phyloP scores from a whole-genome alignment of 2,329 filamentous ascomycete species.

The Calonectria ilicicola region DNA sequence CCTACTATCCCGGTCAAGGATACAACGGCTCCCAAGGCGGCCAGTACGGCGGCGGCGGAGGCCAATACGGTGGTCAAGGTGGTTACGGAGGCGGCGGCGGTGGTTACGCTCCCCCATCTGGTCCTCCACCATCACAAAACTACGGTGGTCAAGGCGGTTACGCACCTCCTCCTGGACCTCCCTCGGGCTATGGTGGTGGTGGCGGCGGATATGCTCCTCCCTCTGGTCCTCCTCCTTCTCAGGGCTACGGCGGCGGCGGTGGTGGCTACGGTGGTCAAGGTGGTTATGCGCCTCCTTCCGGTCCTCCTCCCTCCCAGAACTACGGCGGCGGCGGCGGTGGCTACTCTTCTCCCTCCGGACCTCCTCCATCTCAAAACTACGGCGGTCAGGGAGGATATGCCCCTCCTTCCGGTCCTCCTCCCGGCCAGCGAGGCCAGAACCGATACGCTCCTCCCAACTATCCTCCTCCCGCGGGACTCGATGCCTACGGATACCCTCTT shows the following conservation, averaged over 20 bases:
- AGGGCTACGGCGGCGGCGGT: conserved; percentile 13
- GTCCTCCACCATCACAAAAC: conserved; percentile 42
- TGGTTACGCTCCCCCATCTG: conserved; percentile 41
- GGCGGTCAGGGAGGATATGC: conserved; percentile 36
- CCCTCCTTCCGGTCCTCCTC: conserved; percentile 37
- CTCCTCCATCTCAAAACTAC: conserved; percentile 33
- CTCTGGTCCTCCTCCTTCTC: conserved; percentile 31
- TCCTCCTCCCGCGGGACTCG: conserved; percentile 56
- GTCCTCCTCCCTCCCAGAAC: conserved; percentile 34
- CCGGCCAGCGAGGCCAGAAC: conserved; percentile 38
- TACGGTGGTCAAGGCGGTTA: conserved; percentile 21
- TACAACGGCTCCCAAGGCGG: conserved; percentile 50
- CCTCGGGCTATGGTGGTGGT: not conserved
- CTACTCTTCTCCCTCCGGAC: conserved; percentile 37
- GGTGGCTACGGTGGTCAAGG: conserved; percentile 7
- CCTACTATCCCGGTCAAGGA: conserved; percentile 56
- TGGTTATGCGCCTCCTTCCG: conserved; percentile 37
- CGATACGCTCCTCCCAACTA: conserved; percentile 49
- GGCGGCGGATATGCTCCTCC: not conserved
- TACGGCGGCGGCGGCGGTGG: conserved; percentile 28
- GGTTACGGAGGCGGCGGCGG: conserved; percentile 35
- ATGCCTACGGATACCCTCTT: conserved; percentile 61
- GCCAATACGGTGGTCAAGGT: not conserved
- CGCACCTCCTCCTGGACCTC: not conserved
- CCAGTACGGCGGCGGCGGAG: conserved; percentile 38